Percentiles rank a stretch among this genome's conserved stretches.
These are phyloP conservation scores for Hygrocybe punicea DNA, from an alignment of 768 basidiomycete species.

Conservation along the genomic window DNA sequence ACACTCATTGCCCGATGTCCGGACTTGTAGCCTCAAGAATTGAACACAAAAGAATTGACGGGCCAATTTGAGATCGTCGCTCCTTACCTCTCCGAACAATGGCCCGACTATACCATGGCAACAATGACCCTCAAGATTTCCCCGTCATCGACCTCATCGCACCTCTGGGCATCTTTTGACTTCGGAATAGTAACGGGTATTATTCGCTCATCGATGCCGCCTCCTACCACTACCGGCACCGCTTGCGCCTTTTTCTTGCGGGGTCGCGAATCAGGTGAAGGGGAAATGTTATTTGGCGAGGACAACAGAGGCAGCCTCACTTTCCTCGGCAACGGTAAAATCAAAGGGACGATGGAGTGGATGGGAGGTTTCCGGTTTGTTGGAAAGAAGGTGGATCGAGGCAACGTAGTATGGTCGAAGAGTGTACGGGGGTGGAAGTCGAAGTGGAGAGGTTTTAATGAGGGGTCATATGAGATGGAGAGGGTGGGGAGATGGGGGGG, in stretches of 20 bases:
- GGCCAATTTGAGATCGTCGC: conserved; percentile 16
- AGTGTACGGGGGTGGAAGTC: conserved; percentile 20
- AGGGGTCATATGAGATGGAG: conserved; percentile 16
- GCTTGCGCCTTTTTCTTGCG: conserved; percentile 20
- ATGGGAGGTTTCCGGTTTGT: conserved; percentile 19
- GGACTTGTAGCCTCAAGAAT: not conserved
- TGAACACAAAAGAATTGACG: not conserved
- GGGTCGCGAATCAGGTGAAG: conserved; percentile 18
- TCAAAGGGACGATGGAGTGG: conserved; percentile 18
- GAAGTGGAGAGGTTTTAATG: conserved; percentile 19
- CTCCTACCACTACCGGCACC: conserved; percentile 12
- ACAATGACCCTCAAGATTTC: conserved; percentile 19
- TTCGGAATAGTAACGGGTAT: conserved; percentile 25
- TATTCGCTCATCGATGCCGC: conserved; percentile 17
- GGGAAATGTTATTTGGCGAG: conserved; percentile 15
- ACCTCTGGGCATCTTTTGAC: conserved; percentile 27
- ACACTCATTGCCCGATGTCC: not conserved
- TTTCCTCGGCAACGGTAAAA: conserved; percentile 22
- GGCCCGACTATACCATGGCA: conserved; percentile 7
- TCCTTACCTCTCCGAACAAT: conserved; percentile 19
- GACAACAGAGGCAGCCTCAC: conserved; percentile 18
- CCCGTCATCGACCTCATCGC: conserved; percentile 22
- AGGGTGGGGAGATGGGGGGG: conserved; percentile 19
- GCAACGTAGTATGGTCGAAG: conserved; percentile 8
- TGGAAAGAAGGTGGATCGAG: conserved; percentile 13